Base-by-base conservation (phyloP, 192 early-diverging fungal genomes). In the Mortierella hygrophila region DNA sequence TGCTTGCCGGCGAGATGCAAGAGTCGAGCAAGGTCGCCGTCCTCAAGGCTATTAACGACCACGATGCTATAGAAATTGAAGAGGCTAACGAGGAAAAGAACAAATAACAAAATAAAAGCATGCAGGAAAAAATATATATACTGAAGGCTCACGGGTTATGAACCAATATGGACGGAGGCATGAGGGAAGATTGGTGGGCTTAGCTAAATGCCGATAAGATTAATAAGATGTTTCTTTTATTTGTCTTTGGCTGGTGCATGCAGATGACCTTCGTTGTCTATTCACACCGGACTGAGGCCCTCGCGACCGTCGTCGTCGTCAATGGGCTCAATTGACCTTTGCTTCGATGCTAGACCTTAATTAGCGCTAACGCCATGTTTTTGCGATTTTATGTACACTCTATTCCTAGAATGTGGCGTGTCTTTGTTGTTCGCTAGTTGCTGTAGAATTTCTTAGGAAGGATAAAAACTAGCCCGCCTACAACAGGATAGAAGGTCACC, bases 1-100 rank as follows among this genome's bases (percentile, higher is more conserved):
- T 98, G 26, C 94, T 96, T 84, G 96, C 97, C 3, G 94, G 96
- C 21, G 98, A 99, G 88, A 82, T 98, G 84, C 96, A 97, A 90
- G 98, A 99, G 79, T 93, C 95, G 2, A 97, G 97, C 78, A 98
- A 98, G 83, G 93, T 94, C 75, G 90, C 93, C 3, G 92, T 94
- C 10, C 76, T 95, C 70, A 89, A 92, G 35, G 93, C 91, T 10
- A 89, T 96, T 54, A 88, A 92, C 20, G 94, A 96, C 80, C 93
- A 95, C 83, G 95, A 96, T 78, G 90, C 91, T 69, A 90, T 91
- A 29, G 95, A 95, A 82, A 92, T 92, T 6, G 76, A 88, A 32
- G 95, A 96, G 82, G 91, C 82, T 63, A 94, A 93, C 77, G 91
- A 93, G 7, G 91, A 93, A 73, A 91, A 93, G 89, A 91, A 69